phyloP scores from a whole-genome alignment of 805 yeast species.

The Dipodascus geniculatus region DNA sequence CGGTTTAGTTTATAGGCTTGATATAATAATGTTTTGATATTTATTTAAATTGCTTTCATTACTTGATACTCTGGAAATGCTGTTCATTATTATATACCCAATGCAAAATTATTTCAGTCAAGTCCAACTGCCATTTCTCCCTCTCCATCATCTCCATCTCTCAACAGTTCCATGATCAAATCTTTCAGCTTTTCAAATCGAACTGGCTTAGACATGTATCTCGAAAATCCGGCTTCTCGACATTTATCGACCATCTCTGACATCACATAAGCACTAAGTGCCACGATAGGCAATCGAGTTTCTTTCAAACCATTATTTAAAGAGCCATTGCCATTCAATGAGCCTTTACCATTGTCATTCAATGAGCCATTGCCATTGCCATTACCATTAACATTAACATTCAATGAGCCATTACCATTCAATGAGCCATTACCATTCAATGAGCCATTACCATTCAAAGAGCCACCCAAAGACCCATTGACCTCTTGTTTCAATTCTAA shows the following conservation, averaged over 20 bases:
- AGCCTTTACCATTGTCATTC: too few relatives aligned
- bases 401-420: too few relatives aligned
- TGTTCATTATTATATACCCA: too few relatives aligned
- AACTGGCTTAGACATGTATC: conserved; percentile 25
- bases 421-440: too few relatives aligned
- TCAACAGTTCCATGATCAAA: conserved; percentile 1
- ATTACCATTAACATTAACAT: too few relatives aligned
- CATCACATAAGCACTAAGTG: conserved; percentile 27
- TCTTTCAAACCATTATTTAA: neutral
- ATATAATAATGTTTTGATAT: too few relatives aligned
- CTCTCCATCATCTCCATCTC: neutral
- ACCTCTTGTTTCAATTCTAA: neutral
- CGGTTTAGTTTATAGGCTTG: too few relatives aligned
- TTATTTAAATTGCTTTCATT: too few relatives aligned
- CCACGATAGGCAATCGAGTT: conserved; percentile 21
- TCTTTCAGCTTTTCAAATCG: conserved; percentile 20
- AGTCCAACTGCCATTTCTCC: neutral
- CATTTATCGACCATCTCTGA: conserved; percentile 23
- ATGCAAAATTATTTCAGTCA: neutral
- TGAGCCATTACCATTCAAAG: too few relatives aligned
- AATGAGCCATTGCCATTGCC: too few relatives aligned
- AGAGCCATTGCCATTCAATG: too few relatives aligned
- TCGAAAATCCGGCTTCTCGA: conserved; percentile 20
- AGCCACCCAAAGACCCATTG: conserved; percentile 6
- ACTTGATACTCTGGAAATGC: too few relatives aligned